Percentiles rank a stretch among this genome's conserved stretches.
These are phyloP conservation scores for Mortierella hygrophila DNA, from an alignment of 192 early-diverging fungal genomes.

Conservation along the genomic window DNA sequence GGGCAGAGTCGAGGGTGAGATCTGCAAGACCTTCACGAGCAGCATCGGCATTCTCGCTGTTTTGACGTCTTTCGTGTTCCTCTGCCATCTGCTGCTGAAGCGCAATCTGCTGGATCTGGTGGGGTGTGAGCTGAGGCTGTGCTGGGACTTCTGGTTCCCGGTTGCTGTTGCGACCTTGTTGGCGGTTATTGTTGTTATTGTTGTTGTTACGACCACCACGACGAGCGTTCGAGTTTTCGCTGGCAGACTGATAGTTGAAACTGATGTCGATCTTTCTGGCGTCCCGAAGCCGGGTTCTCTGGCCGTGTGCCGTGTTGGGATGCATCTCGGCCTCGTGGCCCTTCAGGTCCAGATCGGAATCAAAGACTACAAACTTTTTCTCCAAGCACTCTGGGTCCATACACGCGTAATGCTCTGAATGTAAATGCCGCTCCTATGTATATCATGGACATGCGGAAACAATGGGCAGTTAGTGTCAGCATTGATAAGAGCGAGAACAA, in stretches of 20 bases:
- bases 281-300: constrained; percentile 36
- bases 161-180: constrained; percentile 18
- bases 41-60: constrained; percentile 14
- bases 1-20: constrained; percentile 7
- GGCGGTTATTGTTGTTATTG: constrained; percentile 21
- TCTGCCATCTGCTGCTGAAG: constrained; percentile 44
- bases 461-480: not conserved
- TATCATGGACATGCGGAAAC: not conserved
- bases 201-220: constrained; percentile 21
- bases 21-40: constrained; percentile 13
- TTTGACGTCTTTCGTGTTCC: constrained; percentile 43
- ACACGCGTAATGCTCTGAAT: constrained; percentile 86
- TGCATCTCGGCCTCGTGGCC: constrained; percentile 81
- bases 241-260: constrained; percentile 28
- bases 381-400: constrained; percentile 85
- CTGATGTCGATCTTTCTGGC: constrained; percentile 38
- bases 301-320: constrained; percentile 38
- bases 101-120: constrained; percentile 51
- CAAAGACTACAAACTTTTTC: constrained; percentile 97
- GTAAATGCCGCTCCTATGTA: constrained; percentile 79
- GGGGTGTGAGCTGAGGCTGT: constrained; percentile 45
- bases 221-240: constrained; percentile 22
- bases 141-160: constrained; percentile 13
- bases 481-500: not conserved
- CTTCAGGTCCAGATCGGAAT: constrained; percentile 90